Conservation (phyloP, 78 protist species). For the Dictyostelium capitatum region DNA sequence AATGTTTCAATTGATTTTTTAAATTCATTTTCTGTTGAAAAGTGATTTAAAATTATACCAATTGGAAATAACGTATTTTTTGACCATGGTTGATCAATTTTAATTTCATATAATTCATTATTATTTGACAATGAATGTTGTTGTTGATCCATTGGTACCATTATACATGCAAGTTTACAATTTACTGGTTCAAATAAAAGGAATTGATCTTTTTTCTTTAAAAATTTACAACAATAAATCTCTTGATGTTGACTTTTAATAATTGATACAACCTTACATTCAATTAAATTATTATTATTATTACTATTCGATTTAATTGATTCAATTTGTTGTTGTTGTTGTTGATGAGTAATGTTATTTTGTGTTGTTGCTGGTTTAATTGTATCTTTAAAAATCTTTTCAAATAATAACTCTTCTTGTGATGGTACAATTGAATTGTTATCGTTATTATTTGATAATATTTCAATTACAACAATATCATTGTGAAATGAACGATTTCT, state of each 20-base stretch:
- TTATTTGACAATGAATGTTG: not conserved
- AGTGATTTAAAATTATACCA: not conserved
- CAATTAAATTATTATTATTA: not conserved
- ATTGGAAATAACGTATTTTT: not conserved
- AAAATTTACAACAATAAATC: slow-evolving; percentile 15
- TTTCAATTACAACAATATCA: slow-evolving; percentile 47
- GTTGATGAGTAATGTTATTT: not conserved
- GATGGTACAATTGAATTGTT: not conserved
- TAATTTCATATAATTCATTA: slow-evolving; percentile 14
- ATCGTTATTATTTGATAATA: not conserved
- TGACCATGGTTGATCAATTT: not conserved
- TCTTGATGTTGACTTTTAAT: slow-evolving; percentile 12
- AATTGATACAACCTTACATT: slow-evolving; percentile 50
- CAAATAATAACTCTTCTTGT: not conserved
- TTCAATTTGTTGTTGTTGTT: not conserved
- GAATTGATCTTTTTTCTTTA: slow-evolving; percentile 16
- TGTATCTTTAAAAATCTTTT: slow-evolving; percentile 8
- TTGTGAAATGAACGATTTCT: slow-evolving; percentile 57
- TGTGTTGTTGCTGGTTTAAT: not conserved
- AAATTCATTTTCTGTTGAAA: not conserved
- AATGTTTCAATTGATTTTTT: not conserved
- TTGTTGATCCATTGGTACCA: not conserved
- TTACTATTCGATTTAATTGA: not conserved
- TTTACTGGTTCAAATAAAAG: slow-evolving; percentile 19
- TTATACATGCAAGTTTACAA: not conserved